Evolutionary conservation across 1,139 yeast species (phyloP).

Genomic region (Kurtzmaniella natalensis): DNA sequence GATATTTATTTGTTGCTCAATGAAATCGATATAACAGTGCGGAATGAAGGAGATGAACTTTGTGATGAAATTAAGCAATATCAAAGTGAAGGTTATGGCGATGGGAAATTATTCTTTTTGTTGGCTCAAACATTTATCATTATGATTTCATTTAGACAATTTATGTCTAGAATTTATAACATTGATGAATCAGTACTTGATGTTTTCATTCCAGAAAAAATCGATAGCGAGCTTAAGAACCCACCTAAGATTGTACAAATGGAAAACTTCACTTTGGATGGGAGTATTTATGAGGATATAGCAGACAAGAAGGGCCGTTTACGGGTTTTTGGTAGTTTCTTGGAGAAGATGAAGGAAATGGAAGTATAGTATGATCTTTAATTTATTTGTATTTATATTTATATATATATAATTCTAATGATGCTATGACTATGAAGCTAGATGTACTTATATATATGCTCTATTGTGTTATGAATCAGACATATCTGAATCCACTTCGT

Average conservation of each 20-base stretch:
- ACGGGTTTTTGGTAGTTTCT: constrained; percentile 7
- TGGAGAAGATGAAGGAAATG: constrained; percentile 6
- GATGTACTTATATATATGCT: too few species aligned
- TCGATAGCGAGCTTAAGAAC: constrained; percentile 24
- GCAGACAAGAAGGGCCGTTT: constrained; percentile 1
- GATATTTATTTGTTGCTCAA: constrained; percentile 25
- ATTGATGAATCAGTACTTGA: constrained; percentile 19
- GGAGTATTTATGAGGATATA: constrained; percentile 4
- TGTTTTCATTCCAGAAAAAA: constrained; percentile 19
- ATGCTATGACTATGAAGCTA: too few species aligned
- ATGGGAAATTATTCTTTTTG: constrained; percentile 9
- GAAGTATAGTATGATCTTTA: neutral
- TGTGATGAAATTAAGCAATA: constrained; percentile 13
- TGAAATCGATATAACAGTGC: constrained; percentile 14
- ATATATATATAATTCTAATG: neutral
- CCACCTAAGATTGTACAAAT: constrained; percentile 14
- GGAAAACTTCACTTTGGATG: constrained; percentile 9
- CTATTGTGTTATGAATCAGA: too few species aligned
- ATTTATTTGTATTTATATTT: neutral
- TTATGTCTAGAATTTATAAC: constrained; percentile 18
- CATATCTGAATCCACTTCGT: too few species aligned
- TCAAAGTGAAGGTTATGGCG: neutral
- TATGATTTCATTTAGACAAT: constrained; percentile 19
- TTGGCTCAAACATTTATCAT: constrained; percentile 20
- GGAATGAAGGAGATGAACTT: constrained; percentile 34